phyloP scores from a whole-genome alignment of 225 moss, liverwort and hornwort genomes.

The Antitrichia curtipendula region DNA sequence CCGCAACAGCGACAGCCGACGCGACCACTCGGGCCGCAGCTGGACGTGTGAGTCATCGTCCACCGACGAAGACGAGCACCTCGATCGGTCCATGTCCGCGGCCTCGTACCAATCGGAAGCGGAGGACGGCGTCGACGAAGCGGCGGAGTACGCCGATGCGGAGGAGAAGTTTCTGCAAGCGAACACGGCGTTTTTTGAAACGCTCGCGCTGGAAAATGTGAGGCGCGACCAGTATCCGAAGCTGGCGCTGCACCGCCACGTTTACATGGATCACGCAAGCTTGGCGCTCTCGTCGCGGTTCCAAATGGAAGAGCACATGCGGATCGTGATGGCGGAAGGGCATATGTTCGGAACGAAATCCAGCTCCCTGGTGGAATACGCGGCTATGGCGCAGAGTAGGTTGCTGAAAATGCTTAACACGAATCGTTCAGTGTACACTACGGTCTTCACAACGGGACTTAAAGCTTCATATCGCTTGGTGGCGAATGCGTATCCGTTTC shows the following conservation, averaged over 20 bases:
- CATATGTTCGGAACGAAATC: constrained; percentile 32
- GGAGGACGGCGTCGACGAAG: not conserved
- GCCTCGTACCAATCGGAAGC: constrained; percentile 1
- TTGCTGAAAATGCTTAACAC: constrained; percentile 61
- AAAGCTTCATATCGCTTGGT: constrained; percentile 43
- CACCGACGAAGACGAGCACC: constrained; percentile 17
- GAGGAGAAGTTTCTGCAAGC: constrained; percentile 68
- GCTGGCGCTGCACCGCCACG: constrained; percentile 58
- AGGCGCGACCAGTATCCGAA: constrained; percentile 80
- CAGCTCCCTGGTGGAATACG: constrained; percentile 19
- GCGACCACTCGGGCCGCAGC: constrained; percentile 7
- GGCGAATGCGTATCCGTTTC: constrained; percentile 65
- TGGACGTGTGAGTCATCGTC: constrained; percentile 11
- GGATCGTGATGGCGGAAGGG: constrained; percentile 54
- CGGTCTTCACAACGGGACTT: constrained; percentile 69
- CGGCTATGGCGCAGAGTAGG: constrained; percentile 50
- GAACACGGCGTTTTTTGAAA: constrained; percentile 57
- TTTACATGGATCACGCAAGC: constrained; percentile 76
- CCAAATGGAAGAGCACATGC: constrained; percentile 85
- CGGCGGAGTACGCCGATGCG: constrained; percentile 43
- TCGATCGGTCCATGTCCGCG: constrained; percentile 9
- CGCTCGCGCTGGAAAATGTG: constrained; percentile 54
- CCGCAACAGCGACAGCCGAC: not conserved
- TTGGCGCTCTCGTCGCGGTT: constrained; percentile 64
- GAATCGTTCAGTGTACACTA: constrained; percentile 31